Conservation (phyloP, 345 rosid genomes). For the Moricandia moricandioides region DNA sequence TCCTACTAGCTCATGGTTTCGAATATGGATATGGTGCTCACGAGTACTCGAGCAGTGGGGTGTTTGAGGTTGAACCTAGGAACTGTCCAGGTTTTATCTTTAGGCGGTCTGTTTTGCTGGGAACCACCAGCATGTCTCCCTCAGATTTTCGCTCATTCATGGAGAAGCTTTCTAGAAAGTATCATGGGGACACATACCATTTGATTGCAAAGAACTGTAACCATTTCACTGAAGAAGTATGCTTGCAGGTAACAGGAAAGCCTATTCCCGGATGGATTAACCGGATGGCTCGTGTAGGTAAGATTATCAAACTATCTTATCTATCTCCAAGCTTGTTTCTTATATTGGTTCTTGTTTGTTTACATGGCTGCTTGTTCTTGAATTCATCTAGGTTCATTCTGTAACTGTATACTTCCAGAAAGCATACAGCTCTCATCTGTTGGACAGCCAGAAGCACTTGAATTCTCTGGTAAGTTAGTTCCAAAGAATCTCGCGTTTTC, state of each 20-base stretch:
- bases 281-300: slow-evolving; percentile 86
- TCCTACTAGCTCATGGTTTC: slow-evolving; percentile 59
- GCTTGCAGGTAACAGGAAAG: slow-evolving; percentile 73
- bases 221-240: slow-evolving; percentile 87
- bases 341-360: neutral
- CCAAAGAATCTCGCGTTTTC: neutral
- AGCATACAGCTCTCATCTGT: slow-evolving; percentile 78
- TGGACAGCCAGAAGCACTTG: slow-evolving; percentile 66
- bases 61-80: slow-evolving; percentile 92
- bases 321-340: neutral
- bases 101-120: slow-evolving; percentile 75
- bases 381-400: slow-evolving; percentile 71
- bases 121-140: slow-evolving; percentile 61
- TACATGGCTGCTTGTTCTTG: slow-evolving; percentile 20
- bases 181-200: slow-evolving; percentile 85
- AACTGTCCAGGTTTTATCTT: slow-evolving; percentile 95
- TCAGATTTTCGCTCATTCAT: slow-evolving; percentile 78
- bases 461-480: slow-evolving; percentile 60
- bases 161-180: slow-evolving; percentile 71
- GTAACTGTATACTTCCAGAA: slow-evolving; percentile 89
- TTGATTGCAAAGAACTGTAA: slow-evolving; percentile 96
- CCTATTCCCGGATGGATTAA: slow-evolving; percentile 96
- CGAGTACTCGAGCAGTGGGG: slow-evolving; percentile 79
- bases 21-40: slow-evolving; percentile 97
- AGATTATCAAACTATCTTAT: slow-evolving; percentile 28